Base-by-base conservation (phyloP, 768 basidiomycete species). In the Rhizopogon vesiculosus region DNA sequence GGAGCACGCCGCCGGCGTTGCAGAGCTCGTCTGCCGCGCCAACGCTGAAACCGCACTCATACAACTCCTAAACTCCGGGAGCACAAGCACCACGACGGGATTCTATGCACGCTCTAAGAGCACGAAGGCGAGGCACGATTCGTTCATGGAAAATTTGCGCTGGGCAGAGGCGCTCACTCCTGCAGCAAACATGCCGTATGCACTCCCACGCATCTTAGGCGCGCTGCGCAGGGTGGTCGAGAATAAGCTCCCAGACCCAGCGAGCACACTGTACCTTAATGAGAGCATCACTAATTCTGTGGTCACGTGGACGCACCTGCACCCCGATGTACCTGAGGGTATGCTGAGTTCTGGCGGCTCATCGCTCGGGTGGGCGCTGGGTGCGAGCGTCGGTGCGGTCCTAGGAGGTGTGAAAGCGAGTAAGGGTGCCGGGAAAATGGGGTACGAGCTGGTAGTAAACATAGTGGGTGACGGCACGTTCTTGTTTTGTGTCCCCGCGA, bases 381-480 rank as follows among this genome's bases (percentile, higher is more conserved):
- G 83, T 42, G 86, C 82, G 0, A 80, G 84, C 3, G 69, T 89
- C 4, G 87, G 88, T 2, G 79, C 80, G 1, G 63, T 72, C 44
- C 60, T 88, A 5, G 86, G 79, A 1, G 75, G 69, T 3, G 59
- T 66, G 16, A 59, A 51, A 28, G 64, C 64, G 2, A 59, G 58
- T 41, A 65, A 61, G 33, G 60, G 51, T 6, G 58, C 67, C 13
- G 45, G 52, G 10, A 56, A 58, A 3, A 65, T 68, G 7, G 68
- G 62, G 3, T 74, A 78, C 46, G 84, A 89, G n/a, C 65, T 89
- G 42, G 73, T 84, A 7, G 76, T 80, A 1, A 74, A 72, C 1
- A 71, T 90, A 25, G 83, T 88, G 3, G 88, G 88, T 0, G 88
- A 90, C 61, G 88, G 88, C 0, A 81, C 80, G 6, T 90, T 76